Evolutionary conservation across 129 eudicot genomes (phyloP).

Genomic region (Lonicera japonica): DNA sequence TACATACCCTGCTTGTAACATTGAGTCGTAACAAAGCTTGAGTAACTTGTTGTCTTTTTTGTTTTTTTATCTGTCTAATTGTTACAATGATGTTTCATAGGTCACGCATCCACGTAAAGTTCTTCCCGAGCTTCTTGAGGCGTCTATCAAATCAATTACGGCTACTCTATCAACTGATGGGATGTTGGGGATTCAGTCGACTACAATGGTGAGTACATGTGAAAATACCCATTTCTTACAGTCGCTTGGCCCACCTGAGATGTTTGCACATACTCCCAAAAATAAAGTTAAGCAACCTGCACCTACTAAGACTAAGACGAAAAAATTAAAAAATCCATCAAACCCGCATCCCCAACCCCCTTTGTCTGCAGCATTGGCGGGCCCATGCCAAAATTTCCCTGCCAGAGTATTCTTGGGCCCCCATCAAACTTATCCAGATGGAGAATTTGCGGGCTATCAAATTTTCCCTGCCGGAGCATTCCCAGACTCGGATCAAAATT

Average conservation of each 20-base stretch:
- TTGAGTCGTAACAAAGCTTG: too few species aligned
- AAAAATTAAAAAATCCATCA: slow-evolving; percentile 3
- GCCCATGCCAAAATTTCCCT: too few species aligned
- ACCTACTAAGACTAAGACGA: neutral
- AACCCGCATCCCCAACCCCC: slow-evolving; percentile 8
- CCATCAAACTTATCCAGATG: too few species aligned
- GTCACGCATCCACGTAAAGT: slow-evolving; percentile 49
- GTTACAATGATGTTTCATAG: slow-evolving; percentile 25
- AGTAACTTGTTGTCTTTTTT: too few species aligned
- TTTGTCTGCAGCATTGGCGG: neutral
- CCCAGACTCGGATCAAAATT: too few species aligned
- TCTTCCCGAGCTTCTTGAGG: slow-evolving; percentile 70
- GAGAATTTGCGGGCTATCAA: too few species aligned
- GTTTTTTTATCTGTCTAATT: neutral
- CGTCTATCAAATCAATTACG: slow-evolving; percentile 52
- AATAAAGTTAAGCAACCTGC: neutral
- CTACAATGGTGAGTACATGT: slow-evolving; percentile 52
- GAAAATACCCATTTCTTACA: too few species aligned
- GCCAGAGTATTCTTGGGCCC: too few species aligned
- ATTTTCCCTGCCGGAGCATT: too few species aligned
- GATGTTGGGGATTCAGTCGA: slow-evolving; percentile 37
- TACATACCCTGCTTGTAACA: too few species aligned
- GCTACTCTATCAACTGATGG: slow-evolving; percentile 75
- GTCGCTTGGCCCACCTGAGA: slow-evolving; percentile 17
- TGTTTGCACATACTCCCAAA: slow-evolving; percentile 13